Evolutionary conservation across 306 rosid species (phyloP), one percentile per base, ranked within the genome.

Genomic region (Fragaria nilgerrensis): DNA sequence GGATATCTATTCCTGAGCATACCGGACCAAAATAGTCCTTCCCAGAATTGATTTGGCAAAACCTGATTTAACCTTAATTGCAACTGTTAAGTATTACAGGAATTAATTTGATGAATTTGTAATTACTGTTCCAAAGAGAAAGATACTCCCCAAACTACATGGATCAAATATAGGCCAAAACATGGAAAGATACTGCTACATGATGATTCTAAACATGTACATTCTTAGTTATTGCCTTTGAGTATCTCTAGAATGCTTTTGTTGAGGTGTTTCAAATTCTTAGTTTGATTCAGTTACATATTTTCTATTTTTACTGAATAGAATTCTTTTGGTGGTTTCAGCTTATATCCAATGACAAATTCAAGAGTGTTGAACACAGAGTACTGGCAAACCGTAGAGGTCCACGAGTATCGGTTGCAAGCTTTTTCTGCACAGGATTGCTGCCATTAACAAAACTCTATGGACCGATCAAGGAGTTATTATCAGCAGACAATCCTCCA

Each of bases 281-380:
- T 63, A 59, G 11, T 59, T 59, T 25, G 50, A 14, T 45, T 62
- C 2, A 34, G 37, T 45, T 43, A 15, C 10, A 27, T 25, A 5
- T 55, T 59, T 58, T 34, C 4, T 70, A 19, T 19, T n/a, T n/a
- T 0, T 2, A 0, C 20, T 77, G 44, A 32, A 32, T 34, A 39
- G 2, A 15, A 7, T 17, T 32, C 5, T 53, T 36, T 55, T 13
- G 76, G 66, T 56, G 6, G 45, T 53, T 71, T 71, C 50, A 72
- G 76, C 14, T 72, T n/a, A 20, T 53, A 59, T 66, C 90, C 17
- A 89, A 89, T 37, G 93, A 87, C 48, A 81, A 41, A 75, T 89
- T 89, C 81, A 83, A 59, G 76, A 84, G 87, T n/a, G 48, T 68
- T 39, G 77, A 84, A 17, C 84, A 84, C 61, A 73, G 82, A 49